These are phyloP conservation scores for Rhazya stricta DNA, from an alignment of 257 asterid species.

Conservation along the genomic window DNA sequence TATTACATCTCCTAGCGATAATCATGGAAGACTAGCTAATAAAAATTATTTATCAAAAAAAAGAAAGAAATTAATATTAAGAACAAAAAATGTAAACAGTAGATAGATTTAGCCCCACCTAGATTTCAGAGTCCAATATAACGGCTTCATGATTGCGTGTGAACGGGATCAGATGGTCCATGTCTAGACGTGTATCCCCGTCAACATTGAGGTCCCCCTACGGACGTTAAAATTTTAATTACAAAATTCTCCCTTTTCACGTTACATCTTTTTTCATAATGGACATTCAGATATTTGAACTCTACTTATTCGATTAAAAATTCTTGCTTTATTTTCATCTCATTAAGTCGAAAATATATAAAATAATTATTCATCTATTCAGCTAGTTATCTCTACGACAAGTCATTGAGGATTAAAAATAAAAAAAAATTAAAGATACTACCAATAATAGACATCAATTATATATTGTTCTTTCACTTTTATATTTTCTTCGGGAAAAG, in stretches of 20 bases:
- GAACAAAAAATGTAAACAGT: too few relatives aligned
- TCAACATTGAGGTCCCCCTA: slow-evolving; percentile 15
- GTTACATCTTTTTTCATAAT: too few relatives aligned
- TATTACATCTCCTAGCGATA: slow-evolving; percentile 4
- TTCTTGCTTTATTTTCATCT: too few relatives aligned
- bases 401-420: too few relatives aligned
- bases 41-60: too few relatives aligned
- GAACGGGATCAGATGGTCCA: slow-evolving; percentile 20
- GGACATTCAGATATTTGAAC: too few relatives aligned
- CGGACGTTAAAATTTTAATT: neutral
- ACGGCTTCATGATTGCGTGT: slow-evolving; percentile 23
- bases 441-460: neutral
- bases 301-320: too few relatives aligned
- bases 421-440: neutral
- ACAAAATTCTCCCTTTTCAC: too few relatives aligned
- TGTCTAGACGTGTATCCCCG: neutral
- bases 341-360: too few relatives aligned
- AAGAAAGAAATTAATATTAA: neutral
- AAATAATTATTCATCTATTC: too few relatives aligned
- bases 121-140: slow-evolving; percentile 23
- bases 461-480: neutral
- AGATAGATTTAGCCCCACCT: slow-evolving; percentile 12
- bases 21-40: neutral
- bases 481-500: neutral
- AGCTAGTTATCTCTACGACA: neutral